Conservation (phyloP, 345 rosid species). For the Salix purpurea region DNA sequence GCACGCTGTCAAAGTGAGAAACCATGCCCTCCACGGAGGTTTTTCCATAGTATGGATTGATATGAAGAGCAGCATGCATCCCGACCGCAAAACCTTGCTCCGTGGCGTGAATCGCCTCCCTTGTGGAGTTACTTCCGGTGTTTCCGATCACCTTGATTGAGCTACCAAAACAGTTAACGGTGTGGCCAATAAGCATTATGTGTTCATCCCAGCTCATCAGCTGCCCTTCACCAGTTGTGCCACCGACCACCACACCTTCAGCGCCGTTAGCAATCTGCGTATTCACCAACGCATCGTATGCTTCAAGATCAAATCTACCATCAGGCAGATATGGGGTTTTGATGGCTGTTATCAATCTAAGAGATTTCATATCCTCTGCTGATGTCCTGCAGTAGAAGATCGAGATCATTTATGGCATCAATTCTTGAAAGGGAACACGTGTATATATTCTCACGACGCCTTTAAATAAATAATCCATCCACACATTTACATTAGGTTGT, state of each 20-base stretch:
- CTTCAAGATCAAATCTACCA: constrained; percentile 92
- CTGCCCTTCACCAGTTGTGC: constrained; percentile 93
- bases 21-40: constrained; percentile 74
- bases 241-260: constrained; percentile 84
- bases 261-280: constrained; percentile 62
- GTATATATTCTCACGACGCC: neutral
- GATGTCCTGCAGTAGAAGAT: constrained; percentile 49
- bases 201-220: constrained; percentile 97
- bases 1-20: constrained; percentile 63
- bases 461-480: neutral
- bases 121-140: constrained; percentile 85
- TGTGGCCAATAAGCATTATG: constrained; percentile 87
- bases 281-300: constrained; percentile 68
- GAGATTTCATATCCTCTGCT: constrained; percentile 61
- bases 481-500: neutral
- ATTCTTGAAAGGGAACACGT: neutral
- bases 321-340: constrained; percentile 90
- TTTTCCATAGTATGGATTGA: constrained; percentile 89
- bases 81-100: constrained; percentile 92
- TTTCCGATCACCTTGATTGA: constrained; percentile 74
- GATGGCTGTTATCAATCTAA: constrained; percentile 79
- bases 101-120: constrained; percentile 86
- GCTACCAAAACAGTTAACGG: constrained; percentile 71
- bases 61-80: constrained; percentile 94
- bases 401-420: constrained; percentile 4